These are phyloP conservation scores for Patellaria atrata DNA, from an alignment of 495 filamentous ascomycete species.

Conservation along the genomic window DNA sequence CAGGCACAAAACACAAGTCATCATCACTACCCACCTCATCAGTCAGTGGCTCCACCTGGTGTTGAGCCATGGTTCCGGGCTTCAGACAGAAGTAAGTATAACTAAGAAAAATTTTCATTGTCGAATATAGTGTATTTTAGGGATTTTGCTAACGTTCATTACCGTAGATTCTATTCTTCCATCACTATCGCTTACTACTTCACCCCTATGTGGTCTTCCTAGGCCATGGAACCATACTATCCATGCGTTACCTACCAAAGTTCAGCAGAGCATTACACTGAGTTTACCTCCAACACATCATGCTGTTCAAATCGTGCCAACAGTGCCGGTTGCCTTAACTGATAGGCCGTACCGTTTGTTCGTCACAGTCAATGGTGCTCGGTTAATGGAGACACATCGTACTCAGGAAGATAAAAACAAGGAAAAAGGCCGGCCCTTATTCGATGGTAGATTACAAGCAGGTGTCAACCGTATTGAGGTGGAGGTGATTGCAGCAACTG, in stretches of 20 bases:
- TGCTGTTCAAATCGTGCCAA: constrained; percentile 50
- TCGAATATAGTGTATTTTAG: too few relatives aligned
- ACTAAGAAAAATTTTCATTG: too few relatives aligned
- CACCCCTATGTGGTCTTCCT: constrained; percentile 39
- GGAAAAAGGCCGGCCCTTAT: constrained; percentile 23
- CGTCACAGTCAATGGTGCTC: constrained; percentile 35
- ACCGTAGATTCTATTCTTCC: constrained; percentile 22
- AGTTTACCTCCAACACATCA: constrained; percentile 47
- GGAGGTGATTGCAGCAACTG: constrained; percentile 24
- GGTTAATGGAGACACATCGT: constrained; percentile 13
- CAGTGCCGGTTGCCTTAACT: constrained; percentile 39
- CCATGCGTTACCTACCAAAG: constrained; percentile 41
- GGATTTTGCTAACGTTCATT: not conserved
- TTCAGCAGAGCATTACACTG: constrained; percentile 54
- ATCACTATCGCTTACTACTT: constrained; percentile 41
- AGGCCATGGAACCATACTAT: constrained; percentile 40
- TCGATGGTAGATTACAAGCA: constrained; percentile 22
- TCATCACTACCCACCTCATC: constrained; percentile 10
- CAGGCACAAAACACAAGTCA: constrained; percentile 8
- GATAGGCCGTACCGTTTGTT: constrained; percentile 50
- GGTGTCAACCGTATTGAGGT: constrained; percentile 30
- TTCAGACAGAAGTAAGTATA: too few relatives aligned
- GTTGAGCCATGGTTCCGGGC: not conserved
- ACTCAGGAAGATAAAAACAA: constrained; percentile 13
- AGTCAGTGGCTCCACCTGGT: too few relatives aligned